phyloP scores from a whole-genome alignment of 2,329 filamentous ascomycete species.

The Annulohypoxylon truncatum region DNA sequence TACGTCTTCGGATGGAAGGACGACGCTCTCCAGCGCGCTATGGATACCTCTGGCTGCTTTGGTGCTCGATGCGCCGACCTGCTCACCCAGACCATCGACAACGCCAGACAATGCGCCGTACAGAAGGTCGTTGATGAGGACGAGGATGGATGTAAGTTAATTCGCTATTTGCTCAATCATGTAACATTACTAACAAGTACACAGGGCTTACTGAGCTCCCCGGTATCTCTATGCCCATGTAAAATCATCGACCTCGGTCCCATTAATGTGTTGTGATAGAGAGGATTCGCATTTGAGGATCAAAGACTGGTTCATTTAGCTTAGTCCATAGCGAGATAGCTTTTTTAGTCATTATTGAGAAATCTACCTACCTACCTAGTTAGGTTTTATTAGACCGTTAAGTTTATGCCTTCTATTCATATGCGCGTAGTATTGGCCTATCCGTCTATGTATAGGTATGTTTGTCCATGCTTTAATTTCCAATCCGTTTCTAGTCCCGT shows the following conservation, averaged over 20 bases:
- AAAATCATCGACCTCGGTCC: neutral
- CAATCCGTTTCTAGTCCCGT: too few species aligned
- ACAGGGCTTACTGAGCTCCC: conserved; percentile 48
- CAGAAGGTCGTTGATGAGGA: conserved; percentile 50
- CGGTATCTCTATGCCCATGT: conserved; percentile 44
- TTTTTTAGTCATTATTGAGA: neutral
- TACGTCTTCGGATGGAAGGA: conserved; percentile 52
- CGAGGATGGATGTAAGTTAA: conserved; percentile 52
- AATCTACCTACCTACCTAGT: neutral
- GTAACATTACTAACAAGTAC: conserved; percentile 2
- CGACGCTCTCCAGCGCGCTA: conserved; percentile 48
- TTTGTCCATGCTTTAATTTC: too few species aligned
- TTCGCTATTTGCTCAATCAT: neutral
- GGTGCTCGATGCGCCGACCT: conserved; percentile 53
- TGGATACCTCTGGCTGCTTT: conserved; percentile 57
- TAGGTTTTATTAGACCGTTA: neutral
- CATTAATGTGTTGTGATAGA: neutral
- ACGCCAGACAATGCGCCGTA: conserved; percentile 49
- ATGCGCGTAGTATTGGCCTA: too few species aligned
- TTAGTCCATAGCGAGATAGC: neutral
- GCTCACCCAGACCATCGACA: conserved; percentile 50
- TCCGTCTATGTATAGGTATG: too few species aligned
- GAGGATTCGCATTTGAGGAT: neutral
- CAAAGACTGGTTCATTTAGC: neutral
- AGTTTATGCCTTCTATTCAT: too few species aligned